Evolutionary conservation across 2,329 filamentous ascomycete genomes (phyloP), one percentile per base, ranked within the genome.

Genomic region (Colletotrichum paranaense): DNA sequence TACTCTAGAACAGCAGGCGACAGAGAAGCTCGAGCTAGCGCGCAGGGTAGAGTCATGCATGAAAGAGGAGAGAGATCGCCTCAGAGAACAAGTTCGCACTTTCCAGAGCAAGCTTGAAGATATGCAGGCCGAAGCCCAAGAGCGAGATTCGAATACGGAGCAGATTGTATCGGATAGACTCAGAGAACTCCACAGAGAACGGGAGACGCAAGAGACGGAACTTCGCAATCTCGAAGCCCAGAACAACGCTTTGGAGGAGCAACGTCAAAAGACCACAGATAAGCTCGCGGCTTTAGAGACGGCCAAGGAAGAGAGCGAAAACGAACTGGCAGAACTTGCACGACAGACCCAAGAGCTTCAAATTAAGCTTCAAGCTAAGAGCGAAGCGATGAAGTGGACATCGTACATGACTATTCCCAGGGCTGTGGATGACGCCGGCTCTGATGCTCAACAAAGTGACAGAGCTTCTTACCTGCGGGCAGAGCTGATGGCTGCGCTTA

Each of bases 321-420:
- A 52, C n/a, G 26, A 60, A 22, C 14, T 28, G 9, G 32, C 30
- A 38, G 24, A 46, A 7, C 49, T 71, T 26, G 16, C 38, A 12
- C 26, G 11, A 3, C 46, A 67, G 11, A 14, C 53, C 8, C 14
- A 4, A n/a, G 24, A 16, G 8, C 26, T 74, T 5, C 24, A 56
- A 12, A 12, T 26, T 3, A 5, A 71, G 30, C 56, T 73, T n/a
- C 35, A 72, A 35, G 72, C 70, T 9, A 52, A 62, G 26, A 35
- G 52, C 28, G 72, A 74, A 46, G 26, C 62, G 4, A 35, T 26
- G 4, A 57, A 56, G 22, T 73, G 60, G 71, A 35, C 12, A 16
- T 62, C 56, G 28, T 55, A 65, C 16, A 32, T 32, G 58, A 53
- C 19, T n/a, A 14, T 30, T 14, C 26, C 49, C 24, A 49, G n/a